Conservation (phyloP, 352 stramenopile species). For the Phytophthora syringae region DNA sequence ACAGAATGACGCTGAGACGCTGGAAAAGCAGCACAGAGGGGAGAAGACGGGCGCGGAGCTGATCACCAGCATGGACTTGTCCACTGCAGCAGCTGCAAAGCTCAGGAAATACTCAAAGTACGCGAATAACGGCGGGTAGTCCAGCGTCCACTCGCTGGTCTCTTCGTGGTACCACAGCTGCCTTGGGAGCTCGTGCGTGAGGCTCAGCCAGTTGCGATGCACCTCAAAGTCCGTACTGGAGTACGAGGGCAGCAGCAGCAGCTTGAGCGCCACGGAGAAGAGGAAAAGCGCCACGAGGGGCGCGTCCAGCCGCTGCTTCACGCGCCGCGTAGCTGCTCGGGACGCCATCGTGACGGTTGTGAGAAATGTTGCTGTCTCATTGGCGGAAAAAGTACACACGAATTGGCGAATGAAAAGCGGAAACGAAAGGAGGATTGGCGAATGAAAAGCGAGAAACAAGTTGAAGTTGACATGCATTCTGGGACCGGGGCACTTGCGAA, state of each 20-base stretch:
- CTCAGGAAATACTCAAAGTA: conserved; percentile 95
- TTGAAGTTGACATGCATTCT: conserved; percentile 29
- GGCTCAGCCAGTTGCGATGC: conserved; percentile 98
- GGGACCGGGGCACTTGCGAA: background rate
- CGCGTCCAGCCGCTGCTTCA: conserved; percentile 43
- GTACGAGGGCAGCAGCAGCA: conserved; percentile 94
- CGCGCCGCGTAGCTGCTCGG: conserved; percentile 9
- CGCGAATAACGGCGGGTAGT: conserved; percentile 99
- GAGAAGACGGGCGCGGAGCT: conserved; percentile 66
- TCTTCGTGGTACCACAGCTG: conserved; percentile 95
- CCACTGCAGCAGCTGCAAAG: conserved; percentile 58
- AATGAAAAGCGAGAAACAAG: no score
- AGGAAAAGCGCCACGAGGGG: conserved; percentile 55
- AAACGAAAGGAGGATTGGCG: no score
- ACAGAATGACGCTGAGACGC: conserved; percentile 91
- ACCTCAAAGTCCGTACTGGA: conserved; percentile 98
- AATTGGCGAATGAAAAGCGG: background rate
- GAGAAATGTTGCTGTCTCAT: conserved; percentile 16
- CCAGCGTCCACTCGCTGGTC: conserved; percentile 97
- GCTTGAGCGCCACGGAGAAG: conserved; percentile 74
- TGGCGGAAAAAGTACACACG: conserved; percentile 12
- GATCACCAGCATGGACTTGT: conserved; percentile 72
- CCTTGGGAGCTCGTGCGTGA: conserved; percentile 92
- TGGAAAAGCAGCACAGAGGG: conserved; percentile 90
- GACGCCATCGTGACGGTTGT: conserved; percentile 23